Conservation (phyloP, 495 filamentous ascomycete species). For the Tuber umbilicatum region DNA sequence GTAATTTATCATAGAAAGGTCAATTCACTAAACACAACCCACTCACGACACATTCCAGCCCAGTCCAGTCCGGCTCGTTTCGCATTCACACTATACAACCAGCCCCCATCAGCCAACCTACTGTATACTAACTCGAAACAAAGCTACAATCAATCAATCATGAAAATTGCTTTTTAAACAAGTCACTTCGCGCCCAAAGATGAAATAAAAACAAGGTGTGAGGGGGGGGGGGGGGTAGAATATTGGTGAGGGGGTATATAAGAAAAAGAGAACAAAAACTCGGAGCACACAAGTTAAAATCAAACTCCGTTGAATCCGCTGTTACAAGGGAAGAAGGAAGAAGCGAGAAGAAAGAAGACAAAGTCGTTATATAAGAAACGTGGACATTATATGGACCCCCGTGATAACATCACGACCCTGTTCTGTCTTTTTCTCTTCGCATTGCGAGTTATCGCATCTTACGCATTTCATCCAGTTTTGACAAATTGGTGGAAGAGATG, state of each 20-base stretch:
- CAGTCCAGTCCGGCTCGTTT: neutral
- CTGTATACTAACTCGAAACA: neutral
- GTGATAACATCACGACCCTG: neutral
- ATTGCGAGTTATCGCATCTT: constrained; percentile 38
- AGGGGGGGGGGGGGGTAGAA: neutral
- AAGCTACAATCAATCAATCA: constrained; percentile 3
- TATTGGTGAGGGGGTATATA: neutral
- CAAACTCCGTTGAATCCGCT: constrained; percentile 4
- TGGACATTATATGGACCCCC: constrained; percentile 8
- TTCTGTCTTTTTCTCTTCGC: constrained; percentile 4
- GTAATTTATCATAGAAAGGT: neutral
- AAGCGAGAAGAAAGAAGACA: constrained; percentile 7
- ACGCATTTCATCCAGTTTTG: constrained; percentile 35
- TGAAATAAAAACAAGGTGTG: neutral
- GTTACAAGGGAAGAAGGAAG: neutral
- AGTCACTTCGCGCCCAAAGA: neutral
- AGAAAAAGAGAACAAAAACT: neutral
- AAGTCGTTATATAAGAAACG: constrained; percentile 7
- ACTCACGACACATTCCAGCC: neutral
- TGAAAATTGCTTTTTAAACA: constrained; percentile 1
- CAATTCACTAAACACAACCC: neutral
- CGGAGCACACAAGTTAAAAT: neutral
- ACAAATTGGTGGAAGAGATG: constrained; percentile 24
- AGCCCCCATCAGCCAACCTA: neutral
- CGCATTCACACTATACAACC: neutral